Evolutionary conservation across 805 yeast genomes (phyloP), one percentile per base, ranked within the genome.

Genomic region (Tetrapisispora taiwanensis): DNA sequence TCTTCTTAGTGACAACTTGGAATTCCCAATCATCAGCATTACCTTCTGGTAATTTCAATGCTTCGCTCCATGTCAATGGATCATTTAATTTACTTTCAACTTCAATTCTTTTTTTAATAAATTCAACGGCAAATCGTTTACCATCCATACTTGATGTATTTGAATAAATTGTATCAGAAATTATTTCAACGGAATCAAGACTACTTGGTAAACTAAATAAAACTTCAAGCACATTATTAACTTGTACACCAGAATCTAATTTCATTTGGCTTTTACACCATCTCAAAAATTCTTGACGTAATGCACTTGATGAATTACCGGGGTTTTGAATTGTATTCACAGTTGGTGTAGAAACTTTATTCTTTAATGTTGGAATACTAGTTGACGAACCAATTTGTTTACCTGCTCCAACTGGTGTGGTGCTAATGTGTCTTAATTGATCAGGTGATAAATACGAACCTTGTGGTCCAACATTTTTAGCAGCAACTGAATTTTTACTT

Each of bases 111-210:
- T 84, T 79, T 65, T 81, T 83, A 59, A 82, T 71, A 61, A 92
- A 92, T 58, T 92, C 98, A 45, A 74, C 76, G 0, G 98, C 95
- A 69, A 89, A 90, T 52, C 95, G 74, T 59, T 95, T 79, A 20
- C 97, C 97, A 62, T 92, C 96, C 84, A 90, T 80, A 1, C 89
- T 82, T 3, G 89, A 75, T 34, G 95, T 83, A 48, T 87, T 84
- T 22, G 92, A 79, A 67, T 87, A 88, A 46, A 90, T 79, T 12
- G 96, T 86, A 58, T 90, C 98, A 1, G 95, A 82, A 58, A 90
- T 88, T 60, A 90, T 84, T 60, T 81, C 95, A 40, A 74, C 71
- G 0, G 95, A 78, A 52, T 87, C 95, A 7, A 72, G 54, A 33
- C 79, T 76, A n/a, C 74, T 65, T 30, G 97, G 96, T 49, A 90